Evolutionary conservation across 768 basidiomycete species (phyloP).

Genomic region (Suillus sp.): DNA sequence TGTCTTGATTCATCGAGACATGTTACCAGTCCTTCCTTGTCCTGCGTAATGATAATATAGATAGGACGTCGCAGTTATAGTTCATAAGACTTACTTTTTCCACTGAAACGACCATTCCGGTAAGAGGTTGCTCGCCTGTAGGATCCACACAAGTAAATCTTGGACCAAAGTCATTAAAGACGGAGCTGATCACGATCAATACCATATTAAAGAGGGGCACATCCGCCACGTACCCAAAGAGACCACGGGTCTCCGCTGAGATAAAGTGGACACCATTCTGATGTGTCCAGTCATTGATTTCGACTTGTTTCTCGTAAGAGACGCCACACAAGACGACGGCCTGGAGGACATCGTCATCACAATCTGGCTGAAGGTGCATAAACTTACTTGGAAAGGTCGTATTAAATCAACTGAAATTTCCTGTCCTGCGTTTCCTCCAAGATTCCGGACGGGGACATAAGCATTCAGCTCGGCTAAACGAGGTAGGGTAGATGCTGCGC

Average conservation of each 20-base stretch:
- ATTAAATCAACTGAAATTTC: constrained; percentile 80
- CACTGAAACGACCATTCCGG: constrained; percentile 96
- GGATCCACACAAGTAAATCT: constrained; percentile 96
- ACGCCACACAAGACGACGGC: constrained; percentile 88
- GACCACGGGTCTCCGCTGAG: constrained; percentile 85
- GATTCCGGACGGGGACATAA: constrained; percentile 90
- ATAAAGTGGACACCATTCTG: constrained; percentile 88
- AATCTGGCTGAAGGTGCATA: background rate
- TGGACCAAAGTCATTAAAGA: constrained; percentile 95
- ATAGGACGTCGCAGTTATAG: background rate
- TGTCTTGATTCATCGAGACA: constrained; percentile 97
- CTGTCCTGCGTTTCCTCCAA: constrained; percentile 78
- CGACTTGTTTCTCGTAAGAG: constrained; percentile 78
- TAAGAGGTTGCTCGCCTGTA: constrained; percentile 94
- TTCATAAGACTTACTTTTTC: constrained; percentile 56
- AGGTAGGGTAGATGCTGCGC: constrained; percentile 84
- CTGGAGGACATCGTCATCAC: constrained; percentile 39
- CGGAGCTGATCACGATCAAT: constrained; percentile 54
- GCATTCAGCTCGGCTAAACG: constrained; percentile 92
- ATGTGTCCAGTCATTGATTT: constrained; percentile 96
- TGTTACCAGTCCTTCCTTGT: constrained; percentile 88
- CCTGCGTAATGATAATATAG: constrained; percentile 43
- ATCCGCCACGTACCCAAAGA: constrained; percentile 75
- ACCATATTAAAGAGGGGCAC: constrained; percentile 1
- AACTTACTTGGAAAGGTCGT: constrained; percentile 84